Evolutionary conservation across 148 eudicot genomes (phyloP).

Genomic region (Linanthus parryae): DNA sequence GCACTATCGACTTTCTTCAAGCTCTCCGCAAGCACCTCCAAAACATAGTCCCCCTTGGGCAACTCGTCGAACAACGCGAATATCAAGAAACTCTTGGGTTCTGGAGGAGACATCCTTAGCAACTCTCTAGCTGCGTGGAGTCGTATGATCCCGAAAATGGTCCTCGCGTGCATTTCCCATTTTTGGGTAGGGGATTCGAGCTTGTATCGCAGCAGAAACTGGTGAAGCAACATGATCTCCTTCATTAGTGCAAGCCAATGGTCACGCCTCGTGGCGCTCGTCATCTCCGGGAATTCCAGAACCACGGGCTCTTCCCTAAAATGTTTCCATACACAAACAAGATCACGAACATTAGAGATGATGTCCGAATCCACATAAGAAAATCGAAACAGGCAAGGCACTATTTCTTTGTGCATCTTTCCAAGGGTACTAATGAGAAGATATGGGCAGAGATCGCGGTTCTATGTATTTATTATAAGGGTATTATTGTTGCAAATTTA

Average conservation of each 20-base stretch:
- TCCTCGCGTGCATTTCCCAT: slow-evolving; percentile 91
- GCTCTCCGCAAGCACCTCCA: slow-evolving; percentile 72
- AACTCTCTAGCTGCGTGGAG: slow-evolving; percentile 90
- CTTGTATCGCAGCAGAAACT: slow-evolving; percentile 43
- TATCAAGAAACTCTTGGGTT: slow-evolving; percentile 69
- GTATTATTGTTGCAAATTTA: background rate
- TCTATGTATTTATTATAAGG: too few relatives aligned
- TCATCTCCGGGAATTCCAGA: slow-evolving; percentile 81
- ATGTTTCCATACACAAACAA: slow-evolving; percentile 6
- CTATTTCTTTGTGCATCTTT: too few relatives aligned
- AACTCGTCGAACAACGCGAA: slow-evolving; percentile 69
- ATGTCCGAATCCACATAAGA: too few relatives aligned
- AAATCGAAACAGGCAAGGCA: too few relatives aligned
- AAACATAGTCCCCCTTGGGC: slow-evolving; percentile 80
- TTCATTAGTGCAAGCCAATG: slow-evolving; percentile 81
- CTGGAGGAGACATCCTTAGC: slow-evolving; percentile 87
- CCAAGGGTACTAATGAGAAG: too few relatives aligned
- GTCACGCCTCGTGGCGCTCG: slow-evolving; percentile 89
- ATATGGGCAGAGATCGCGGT: too few relatives aligned
- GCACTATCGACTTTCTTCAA: slow-evolving; percentile 33
- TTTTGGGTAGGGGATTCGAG: slow-evolving; percentile 33
- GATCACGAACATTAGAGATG: too few relatives aligned
- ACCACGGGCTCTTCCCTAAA: slow-evolving; percentile 61
- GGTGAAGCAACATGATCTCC: slow-evolving; percentile 69
- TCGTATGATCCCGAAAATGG: slow-evolving; percentile 67